These are phyloP conservation scores for Cyanidioschyzon merolae DNA, from an alignment of 23 red algal species.

Conservation along the genomic window DNA sequence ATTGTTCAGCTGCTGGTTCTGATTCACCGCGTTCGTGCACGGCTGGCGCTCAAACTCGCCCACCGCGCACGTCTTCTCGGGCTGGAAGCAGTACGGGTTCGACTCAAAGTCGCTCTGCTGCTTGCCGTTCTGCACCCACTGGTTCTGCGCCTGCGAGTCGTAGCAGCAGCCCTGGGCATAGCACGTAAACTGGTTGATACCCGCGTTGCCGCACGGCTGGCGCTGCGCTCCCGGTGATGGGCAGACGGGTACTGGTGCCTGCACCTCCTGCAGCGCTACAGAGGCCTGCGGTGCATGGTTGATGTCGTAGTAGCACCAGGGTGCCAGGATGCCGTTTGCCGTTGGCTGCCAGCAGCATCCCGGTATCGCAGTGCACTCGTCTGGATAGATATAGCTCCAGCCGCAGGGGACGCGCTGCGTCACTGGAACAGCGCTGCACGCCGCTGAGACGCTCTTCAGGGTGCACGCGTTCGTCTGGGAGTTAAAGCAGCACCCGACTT, in stretches of 20 bases:
- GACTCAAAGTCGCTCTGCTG: constrained; percentile 8
- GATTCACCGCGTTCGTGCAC: not conserved
- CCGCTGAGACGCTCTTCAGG: constrained; percentile 9
- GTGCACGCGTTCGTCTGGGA: not conserved
- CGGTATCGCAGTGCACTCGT: constrained; percentile 11
- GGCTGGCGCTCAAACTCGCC: constrained; percentile 16
- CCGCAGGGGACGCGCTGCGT: not conserved
- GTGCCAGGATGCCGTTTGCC: constrained; percentile 10
- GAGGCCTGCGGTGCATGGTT: constrained; percentile 12
- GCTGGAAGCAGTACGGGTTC: constrained; percentile 16
- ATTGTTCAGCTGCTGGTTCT: not conserved
- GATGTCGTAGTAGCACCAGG: constrained; percentile 18
- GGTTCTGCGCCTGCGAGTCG: constrained; percentile 8
- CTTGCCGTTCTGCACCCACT: constrained; percentile 11
- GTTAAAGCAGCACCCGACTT: constrained; percentile 16
- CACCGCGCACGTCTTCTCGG: constrained; percentile 15
- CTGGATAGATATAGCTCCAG: constrained; percentile 14
- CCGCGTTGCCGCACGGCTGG: constrained; percentile 13
- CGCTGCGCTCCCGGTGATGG: not conserved
- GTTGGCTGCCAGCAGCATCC: constrained; percentile 19
- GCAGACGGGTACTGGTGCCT: not conserved
- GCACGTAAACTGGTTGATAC: constrained; percentile 16
- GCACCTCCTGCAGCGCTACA: not conserved
- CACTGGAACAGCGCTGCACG: not conserved
- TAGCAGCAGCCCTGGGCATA: constrained; percentile 10